Evolutionary conservation across 495 filamentous ascomycete genomes (phyloP).

Genomic region (Aspergillus diversus): DNA sequence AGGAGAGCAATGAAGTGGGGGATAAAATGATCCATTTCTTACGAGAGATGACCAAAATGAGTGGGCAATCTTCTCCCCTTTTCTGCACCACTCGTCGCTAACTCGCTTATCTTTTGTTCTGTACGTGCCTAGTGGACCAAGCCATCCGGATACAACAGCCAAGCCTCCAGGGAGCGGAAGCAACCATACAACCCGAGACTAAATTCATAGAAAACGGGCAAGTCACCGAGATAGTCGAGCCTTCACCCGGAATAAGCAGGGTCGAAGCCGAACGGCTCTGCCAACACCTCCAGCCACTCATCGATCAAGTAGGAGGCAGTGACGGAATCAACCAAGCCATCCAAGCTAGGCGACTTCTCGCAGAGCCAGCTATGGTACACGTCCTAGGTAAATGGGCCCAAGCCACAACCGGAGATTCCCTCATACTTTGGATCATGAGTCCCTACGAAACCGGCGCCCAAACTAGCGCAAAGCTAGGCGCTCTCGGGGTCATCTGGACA

Average conservation of each 20-base stretch:
- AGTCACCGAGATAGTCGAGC: not conserved
- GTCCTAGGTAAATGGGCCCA: conserved; percentile 7
- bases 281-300: not conserved
- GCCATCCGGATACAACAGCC: too few relatives aligned
- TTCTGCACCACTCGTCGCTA: too few relatives aligned
- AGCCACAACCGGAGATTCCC: not conserved
- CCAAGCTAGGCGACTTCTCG: not conserved
- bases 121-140: too few relatives aligned
- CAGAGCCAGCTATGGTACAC: conserved; percentile 1
- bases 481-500: conserved; percentile 7
- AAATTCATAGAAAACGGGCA: not conserved
- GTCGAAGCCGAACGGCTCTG: not conserved
- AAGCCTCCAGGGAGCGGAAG: too few relatives aligned
- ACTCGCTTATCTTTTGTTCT: too few relatives aligned
- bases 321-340: not conserved
- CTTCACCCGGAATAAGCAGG: not conserved
- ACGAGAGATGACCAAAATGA: not conserved
- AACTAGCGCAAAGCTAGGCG: not conserved
- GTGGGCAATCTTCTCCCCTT: not conserved
- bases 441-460: not conserved
- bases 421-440: conserved; percentile 1
- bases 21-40: not conserved
- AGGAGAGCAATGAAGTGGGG: not conserved
- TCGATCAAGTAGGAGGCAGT: conserved; percentile 2
- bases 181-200: too few relatives aligned